Evolutionary conservation across 2,329 filamentous ascomycete species (phyloP).

Genomic region (Podosphaera leucotricha): DNA sequence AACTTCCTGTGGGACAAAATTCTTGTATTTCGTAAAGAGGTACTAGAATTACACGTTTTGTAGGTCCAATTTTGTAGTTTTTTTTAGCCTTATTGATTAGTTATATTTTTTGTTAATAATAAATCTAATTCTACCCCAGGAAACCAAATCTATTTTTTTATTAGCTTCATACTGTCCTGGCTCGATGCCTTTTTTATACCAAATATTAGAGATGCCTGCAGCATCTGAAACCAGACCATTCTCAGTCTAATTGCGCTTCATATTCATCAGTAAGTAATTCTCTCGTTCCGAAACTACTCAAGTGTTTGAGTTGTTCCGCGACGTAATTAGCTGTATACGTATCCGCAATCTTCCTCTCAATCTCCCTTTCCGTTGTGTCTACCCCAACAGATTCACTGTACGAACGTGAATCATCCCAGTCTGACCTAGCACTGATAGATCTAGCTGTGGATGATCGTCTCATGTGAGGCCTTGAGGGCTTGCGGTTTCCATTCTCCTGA

Average conservation of each 20-base stretch:
- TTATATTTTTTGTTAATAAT: no score
- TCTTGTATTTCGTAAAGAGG: no score
- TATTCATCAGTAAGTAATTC: conserved; percentile 31
- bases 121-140: neutral
- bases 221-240: neutral
- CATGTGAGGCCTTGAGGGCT: conserved; percentile 29
- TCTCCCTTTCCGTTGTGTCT: conserved; percentile 26
- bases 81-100: no score
- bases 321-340: conserved; percentile 63
- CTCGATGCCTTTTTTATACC: neutral
- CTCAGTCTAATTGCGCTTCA: conserved; percentile 28
- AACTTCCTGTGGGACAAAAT: no score
- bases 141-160: no score
- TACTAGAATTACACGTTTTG: no score
- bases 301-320: conserved; percentile 51
- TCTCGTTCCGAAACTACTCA: conserved; percentile 25
- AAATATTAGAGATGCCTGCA: neutral
- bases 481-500: conserved; percentile 15
- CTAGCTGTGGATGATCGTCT: conserved; percentile 62
- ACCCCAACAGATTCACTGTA: conserved; percentile 23
- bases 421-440: conserved; percentile 64
- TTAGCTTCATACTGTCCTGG: no score
- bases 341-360: conserved; percentile 31
- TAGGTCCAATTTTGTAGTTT: no score
- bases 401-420: conserved; percentile 32